Conservation (phyloP, 441 rosid species). For the Hypseocharis bilobata region DNA sequence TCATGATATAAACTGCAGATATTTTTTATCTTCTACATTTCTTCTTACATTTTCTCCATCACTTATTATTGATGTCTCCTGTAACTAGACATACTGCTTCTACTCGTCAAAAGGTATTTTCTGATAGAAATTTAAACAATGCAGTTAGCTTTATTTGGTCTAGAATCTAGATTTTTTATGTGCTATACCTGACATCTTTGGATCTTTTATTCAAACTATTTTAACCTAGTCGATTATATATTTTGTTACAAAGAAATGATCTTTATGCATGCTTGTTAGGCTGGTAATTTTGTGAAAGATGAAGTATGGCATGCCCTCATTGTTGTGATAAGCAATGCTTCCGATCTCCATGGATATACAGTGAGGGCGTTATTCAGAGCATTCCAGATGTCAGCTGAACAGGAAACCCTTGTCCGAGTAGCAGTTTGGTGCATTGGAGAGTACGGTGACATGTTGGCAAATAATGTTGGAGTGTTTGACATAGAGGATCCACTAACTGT, state of each 20-base stretch:
- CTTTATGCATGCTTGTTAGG: slow-evolving; percentile 54
- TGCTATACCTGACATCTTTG: background rate
- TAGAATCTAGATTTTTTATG: background rate
- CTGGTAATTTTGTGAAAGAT: slow-evolving; percentile 95
- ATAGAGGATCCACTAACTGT: slow-evolving; percentile 84
- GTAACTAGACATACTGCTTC: background rate
- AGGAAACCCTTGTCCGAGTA: slow-evolving; percentile 92
- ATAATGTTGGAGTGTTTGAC: slow-evolving; percentile 73
- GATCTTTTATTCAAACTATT: slow-evolving; percentile 14
- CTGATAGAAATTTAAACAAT: too few species aligned
- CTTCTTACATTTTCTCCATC: background rate
- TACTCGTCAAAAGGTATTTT: background rate
- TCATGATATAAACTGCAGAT: background rate
- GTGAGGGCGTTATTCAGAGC: slow-evolving; percentile 83
- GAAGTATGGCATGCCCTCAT: slow-evolving; percentile 94
- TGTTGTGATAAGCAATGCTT: slow-evolving; percentile 83
- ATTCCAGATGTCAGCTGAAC: slow-evolving; percentile 61
- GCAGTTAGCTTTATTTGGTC: background rate
- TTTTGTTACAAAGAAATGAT: slow-evolving; percentile 25
- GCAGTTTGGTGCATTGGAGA: slow-evolving; percentile 99
- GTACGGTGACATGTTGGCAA: slow-evolving; percentile 89
- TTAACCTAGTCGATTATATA: slow-evolving; percentile 3
- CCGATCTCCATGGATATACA: slow-evolving; percentile 91
- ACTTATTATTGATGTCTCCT: background rate
- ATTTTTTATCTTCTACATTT: background rate